Conservation (phyloP, 192 early-diverging fungal species). For the Gaertneriomyces semiglobifer region DNA sequence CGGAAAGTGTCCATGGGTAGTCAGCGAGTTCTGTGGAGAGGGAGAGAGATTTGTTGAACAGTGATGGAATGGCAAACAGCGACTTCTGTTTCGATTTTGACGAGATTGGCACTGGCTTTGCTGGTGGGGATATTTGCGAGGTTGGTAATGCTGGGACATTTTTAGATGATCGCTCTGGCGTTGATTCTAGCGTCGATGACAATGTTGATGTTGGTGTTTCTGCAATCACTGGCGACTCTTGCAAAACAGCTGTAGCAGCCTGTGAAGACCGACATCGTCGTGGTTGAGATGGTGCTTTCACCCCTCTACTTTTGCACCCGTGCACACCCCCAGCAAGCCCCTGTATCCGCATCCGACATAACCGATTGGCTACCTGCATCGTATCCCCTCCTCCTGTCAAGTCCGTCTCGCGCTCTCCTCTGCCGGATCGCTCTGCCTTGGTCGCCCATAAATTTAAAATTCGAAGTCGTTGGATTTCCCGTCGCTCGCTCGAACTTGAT, state of each 20-base stretch:
- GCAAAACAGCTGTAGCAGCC: neutral
- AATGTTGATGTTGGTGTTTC: neutral
- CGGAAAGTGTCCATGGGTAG: conserved; percentile 33
- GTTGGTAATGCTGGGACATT: neutral
- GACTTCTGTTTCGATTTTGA: neutral
- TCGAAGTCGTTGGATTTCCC: no score
- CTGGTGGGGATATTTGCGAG: no score
- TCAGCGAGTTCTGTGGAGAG: conserved; percentile 15
- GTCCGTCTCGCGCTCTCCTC: no score
- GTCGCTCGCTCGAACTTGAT: no score
- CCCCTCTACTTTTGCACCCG: no score
- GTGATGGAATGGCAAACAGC: neutral
- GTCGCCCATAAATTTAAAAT: no score
- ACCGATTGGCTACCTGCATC: no score
- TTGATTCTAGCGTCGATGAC: neutral
- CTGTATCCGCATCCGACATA: no score
- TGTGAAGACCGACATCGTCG: neutral
- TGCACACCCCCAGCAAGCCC: no score
- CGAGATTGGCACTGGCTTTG: no score
- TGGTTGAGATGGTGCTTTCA: conserved; percentile 7
- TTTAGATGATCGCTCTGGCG: neutral
- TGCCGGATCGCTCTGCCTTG: no score
- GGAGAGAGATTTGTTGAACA: conserved; percentile 3
- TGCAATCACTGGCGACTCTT: neutral
- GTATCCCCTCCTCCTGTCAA: no score